A percentile compares a stretch with the other conserved stretches of the same genome.
Conservation (phyloP, 2,329 filamentous ascomycete genomes). For the Hypoxylon rubiginosum region DNA sequence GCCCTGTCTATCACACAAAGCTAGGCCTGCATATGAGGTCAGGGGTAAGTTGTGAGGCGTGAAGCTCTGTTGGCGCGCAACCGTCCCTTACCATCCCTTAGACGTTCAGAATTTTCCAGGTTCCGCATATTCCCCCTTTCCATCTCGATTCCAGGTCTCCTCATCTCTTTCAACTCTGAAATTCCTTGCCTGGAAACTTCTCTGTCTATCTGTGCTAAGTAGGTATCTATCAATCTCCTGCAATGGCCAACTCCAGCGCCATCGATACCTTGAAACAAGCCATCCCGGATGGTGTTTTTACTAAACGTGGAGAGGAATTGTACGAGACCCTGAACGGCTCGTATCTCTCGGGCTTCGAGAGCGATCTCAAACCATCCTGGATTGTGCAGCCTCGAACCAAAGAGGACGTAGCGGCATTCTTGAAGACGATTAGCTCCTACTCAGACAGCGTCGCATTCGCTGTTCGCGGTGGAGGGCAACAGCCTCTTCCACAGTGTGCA, state of each 20-base stretch:
- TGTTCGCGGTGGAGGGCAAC: slow-evolving; percentile 15
- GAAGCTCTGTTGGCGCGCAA: no score
- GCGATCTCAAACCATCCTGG: slow-evolving; percentile 7
- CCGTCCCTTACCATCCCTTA: no score
- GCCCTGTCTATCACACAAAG: no score
- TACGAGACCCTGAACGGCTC: not conserved
- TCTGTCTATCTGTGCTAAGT: no score
- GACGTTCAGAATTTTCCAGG: no score
- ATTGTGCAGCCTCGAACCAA: slow-evolving; percentile 6
- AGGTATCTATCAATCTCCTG: no score
- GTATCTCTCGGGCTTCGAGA: slow-evolving; percentile 8
- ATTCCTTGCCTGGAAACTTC: no score
- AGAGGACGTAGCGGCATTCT: slow-evolving; percentile 3
- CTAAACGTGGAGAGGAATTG: not conserved
- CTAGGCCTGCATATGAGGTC: no score
- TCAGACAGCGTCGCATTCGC: slow-evolving; percentile 7
- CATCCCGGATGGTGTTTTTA: slow-evolving; percentile 4
- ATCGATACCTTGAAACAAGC: slow-evolving; percentile 3
- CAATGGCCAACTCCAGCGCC: not conserved
- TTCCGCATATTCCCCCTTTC: no score
- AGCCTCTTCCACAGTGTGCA: slow-evolving; percentile 12
- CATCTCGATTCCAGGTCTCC: no score
- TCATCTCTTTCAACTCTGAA: no score
- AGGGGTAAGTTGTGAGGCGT: no score
- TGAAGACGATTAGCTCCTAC: not conserved